Base-by-base conservation (phyloP, 352 stramenopile species). In the Globisporangium solare region DNA sequence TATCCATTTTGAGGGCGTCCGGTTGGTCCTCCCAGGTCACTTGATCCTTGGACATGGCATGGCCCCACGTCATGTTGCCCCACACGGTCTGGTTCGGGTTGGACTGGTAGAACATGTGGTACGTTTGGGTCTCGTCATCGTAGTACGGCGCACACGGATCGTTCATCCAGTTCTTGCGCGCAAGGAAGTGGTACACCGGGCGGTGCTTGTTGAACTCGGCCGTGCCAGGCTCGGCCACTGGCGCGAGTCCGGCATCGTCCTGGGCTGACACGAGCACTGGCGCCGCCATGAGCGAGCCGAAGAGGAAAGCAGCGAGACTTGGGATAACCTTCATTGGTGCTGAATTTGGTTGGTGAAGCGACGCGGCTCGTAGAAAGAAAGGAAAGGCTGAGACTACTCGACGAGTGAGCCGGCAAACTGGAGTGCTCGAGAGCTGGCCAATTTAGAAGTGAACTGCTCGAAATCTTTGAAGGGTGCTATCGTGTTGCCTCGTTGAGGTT, bases 21-120 rank as follows among this genome's bases (percentile, higher is more conserved):
- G 83, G 83, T 54, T 86, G 77, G 60, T 90, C 77, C 35, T 65
- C 27, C 83, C 83, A 92, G 22, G 68, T 86, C 20, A 88, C 79
- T 27, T 90, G 79, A 66, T 92, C 73, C 53, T 71, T 67, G 5
- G 77, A 89, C 10, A 89, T 74, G 46, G 76, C 77, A 66, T 92
- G 83, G 42, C 79, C 79, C 83, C 83, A 92, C 1, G 75, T 83
- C 78, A 89, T 88, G 58, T 88, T 86, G 55, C 74, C 76, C 77
- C 76, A 87, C 18, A 66, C 57, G 18, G 77, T 84, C 37, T 57
- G 66, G 24, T 75, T 66, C n/a, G 76, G 72, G 67, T 92, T 89
- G 10, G 56, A 71, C 69, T 90, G 80, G 67, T 89, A 89, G 68
- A 92, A 90, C 67, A 92, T 72, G 70, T 92, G 83, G 55, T 90